Evolutionary conservation across 164 flowering plant species (phyloP).

Genomic region (Sextonia rubra): DNA sequence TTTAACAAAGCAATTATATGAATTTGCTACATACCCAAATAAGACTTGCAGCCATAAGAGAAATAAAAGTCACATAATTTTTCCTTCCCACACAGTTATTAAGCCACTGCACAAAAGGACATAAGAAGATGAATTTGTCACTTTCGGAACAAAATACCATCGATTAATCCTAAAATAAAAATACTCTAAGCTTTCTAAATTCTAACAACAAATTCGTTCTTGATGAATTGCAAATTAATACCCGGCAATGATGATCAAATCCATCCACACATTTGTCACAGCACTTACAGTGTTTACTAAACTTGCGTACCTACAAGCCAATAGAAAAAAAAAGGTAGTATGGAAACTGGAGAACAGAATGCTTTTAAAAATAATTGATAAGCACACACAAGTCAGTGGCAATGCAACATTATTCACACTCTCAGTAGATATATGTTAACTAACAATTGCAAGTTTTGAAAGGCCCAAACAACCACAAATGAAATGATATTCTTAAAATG

Average conservation of each 20-base stretch:
- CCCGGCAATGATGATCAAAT: constrained; percentile 99
- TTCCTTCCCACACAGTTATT: constrained; percentile 95
- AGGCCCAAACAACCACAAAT: no score
- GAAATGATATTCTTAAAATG: no score
- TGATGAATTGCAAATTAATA: constrained; percentile 17
- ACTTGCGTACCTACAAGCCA: constrained; percentile 71
- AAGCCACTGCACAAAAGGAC: constrained; percentile 68
- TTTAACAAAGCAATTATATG: neutral
- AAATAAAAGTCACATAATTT: constrained; percentile 76
- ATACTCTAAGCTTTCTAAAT: neutral
- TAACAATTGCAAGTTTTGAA: no score
- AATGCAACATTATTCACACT: no score
- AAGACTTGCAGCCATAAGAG: constrained; percentile 85
- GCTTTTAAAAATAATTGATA: no score
- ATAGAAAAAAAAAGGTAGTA: neutral
- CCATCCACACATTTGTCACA: constrained; percentile 99
- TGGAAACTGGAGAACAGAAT: neutral
- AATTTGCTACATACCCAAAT: constrained; percentile 63
- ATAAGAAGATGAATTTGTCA: neutral
- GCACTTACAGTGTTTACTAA: constrained; percentile 96
- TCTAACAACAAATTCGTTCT: neutral
- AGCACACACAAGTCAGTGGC: no score
- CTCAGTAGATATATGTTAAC: neutral
- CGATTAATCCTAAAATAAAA: no score
- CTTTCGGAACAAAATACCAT: neutral